These are phyloP conservation scores for Trametes coccinea DNA, from an alignment of 768 basidiomycete species.

Conservation along the genomic window DNA sequence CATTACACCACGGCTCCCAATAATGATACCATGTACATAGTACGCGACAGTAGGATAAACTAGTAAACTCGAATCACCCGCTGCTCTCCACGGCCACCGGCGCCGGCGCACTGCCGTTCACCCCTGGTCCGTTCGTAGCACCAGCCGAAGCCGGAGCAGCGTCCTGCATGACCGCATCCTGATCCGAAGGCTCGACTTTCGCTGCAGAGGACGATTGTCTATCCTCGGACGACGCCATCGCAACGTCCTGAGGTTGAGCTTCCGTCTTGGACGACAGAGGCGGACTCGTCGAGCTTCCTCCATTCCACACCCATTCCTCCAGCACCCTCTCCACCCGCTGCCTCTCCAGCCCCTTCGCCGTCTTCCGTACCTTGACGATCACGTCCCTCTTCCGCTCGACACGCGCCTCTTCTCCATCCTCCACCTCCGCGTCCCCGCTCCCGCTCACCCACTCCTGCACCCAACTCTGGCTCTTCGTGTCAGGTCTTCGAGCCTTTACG, in stretches of 20 bases:
- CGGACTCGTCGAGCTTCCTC: constrained; percentile 9
- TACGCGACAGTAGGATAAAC: neutral
- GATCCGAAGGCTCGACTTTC: constrained; percentile 7
- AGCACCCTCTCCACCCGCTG: constrained; percentile 68
- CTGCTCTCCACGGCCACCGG: neutral
- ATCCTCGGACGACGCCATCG: neutral
- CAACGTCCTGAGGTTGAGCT: neutral
- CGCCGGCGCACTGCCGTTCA: neutral
- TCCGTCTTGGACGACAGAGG: constrained; percentile 7
- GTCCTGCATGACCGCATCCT: constrained; percentile 14
- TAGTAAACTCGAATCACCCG: neutral
- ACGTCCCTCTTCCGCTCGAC: constrained; percentile 50
- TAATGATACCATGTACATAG: constrained; percentile 11
- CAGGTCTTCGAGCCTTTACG: constrained; percentile 42
- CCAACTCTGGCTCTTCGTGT: constrained; percentile 44
- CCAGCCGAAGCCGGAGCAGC: neutral
- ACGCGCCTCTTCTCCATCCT: constrained; percentile 33
- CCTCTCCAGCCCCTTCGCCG: constrained; percentile 59
- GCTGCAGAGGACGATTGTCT: neutral
- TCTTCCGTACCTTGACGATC: constrained; percentile 59
- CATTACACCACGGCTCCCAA: neutral
- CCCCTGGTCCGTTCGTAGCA: neutral
- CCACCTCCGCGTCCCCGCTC: constrained; percentile 23
- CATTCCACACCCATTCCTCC: constrained; percentile 67
- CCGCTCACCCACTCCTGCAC: constrained; percentile 34